These are phyloP conservation scores for Isabelozyma heimii DNA, from an alignment of 805 yeast species.

Conservation along the genomic window DNA sequence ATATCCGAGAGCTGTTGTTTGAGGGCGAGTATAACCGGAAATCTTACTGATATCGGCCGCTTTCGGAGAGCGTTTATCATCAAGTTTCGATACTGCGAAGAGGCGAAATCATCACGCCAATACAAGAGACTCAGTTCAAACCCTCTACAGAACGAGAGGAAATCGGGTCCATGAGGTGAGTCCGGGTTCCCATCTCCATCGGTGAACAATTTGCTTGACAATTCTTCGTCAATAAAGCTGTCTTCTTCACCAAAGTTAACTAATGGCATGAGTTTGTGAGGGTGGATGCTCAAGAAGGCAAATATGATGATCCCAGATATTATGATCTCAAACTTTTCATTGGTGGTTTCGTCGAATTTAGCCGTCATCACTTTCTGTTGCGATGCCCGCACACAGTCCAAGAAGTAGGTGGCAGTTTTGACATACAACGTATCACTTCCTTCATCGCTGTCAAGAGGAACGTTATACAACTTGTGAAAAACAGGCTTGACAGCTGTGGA, in stretches of 20 bases:
- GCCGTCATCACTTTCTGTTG: not conserved
- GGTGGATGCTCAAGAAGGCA: constrained; percentile 30
- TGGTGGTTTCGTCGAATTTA: not conserved
- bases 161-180: not conserved
- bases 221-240: not conserved
- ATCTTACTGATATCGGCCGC: not conserved
- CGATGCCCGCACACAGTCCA: not conserved
- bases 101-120: not conserved
- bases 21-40: not conserved
- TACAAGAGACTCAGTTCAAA: not conserved
- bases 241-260: constrained; percentile 9
- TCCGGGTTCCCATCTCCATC: not conserved
- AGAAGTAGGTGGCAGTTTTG: not conserved
- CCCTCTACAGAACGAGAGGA: not conserved
- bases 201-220: not conserved
- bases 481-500: not conserved
- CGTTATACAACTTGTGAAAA: not conserved
- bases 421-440: not conserved
- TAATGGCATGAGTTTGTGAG: constrained; percentile 26
- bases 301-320: not conserved
- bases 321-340: not conserved
- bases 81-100: not conserved
- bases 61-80: not conserved
- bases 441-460: not conserved
- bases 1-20: not conserved